Percentiles rank a stretch among this genome's conserved stretches.
Conservation (phyloP, 140 eudicot species). For the Ambrosia hybrid region DNA sequence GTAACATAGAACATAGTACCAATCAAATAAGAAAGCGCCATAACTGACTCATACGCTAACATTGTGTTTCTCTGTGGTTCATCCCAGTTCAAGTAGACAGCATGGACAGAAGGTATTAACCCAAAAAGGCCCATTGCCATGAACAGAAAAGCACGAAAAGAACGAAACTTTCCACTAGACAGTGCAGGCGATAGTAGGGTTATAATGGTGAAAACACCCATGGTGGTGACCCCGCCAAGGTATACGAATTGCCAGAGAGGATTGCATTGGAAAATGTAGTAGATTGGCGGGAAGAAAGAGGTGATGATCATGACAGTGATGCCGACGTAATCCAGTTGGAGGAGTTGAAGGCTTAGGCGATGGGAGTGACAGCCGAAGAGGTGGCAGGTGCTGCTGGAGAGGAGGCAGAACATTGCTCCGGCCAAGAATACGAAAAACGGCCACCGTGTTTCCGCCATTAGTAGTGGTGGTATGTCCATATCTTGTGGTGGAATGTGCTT, state of each 20-base stretch:
- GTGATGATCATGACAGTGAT: conserved; percentile 90
- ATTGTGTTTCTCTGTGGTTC: conserved; percentile 70
- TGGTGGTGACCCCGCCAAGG: conserved; percentile 68
- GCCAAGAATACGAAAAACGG: conserved; percentile 79
- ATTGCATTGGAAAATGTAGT: conserved; percentile 77
- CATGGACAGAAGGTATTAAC: conserved; percentile 74
- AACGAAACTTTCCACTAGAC: conserved; percentile 62
- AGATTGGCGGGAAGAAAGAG: conserved; percentile 92
- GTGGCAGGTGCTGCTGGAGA: conserved; percentile 88
- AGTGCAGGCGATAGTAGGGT: conserved; percentile 75
- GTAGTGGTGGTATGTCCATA: conserved; percentile 33
- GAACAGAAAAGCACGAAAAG: conserved; percentile 68
- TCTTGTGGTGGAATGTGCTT: conserved; percentile 40
- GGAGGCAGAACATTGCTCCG: conserved; percentile 95
- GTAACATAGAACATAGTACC: conserved; percentile 85
- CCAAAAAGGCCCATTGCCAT: conserved; percentile 90
- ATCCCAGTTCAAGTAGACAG: conserved; percentile 60
- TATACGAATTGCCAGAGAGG: conserved; percentile 77
- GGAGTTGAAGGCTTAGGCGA: conserved; percentile 50
- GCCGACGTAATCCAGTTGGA: conserved; percentile 77
- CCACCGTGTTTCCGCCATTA: conserved; percentile 54
- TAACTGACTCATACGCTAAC: conserved; percentile 59
- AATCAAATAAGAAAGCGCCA: conserved; percentile 77
- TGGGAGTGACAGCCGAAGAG: conserved; percentile 94
- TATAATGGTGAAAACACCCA: conserved; percentile 69